Evolutionary conservation across 495 filamentous ascomycete genomes (phyloP), one percentile per base, ranked within the genome.

Genomic region (Elaphomyces granulatus): DNA sequence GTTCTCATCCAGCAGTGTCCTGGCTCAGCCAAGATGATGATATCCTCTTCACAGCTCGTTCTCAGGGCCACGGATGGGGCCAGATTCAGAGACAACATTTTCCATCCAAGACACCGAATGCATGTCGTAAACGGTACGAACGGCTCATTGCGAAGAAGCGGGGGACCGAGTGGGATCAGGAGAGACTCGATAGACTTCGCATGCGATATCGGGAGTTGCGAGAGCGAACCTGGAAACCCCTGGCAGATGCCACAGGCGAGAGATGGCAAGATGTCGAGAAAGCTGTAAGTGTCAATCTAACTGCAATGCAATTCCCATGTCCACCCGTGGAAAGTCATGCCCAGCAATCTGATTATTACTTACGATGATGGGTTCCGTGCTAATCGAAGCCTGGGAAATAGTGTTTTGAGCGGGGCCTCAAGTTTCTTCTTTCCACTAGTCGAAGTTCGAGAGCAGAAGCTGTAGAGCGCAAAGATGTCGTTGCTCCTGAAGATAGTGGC

Each of bases 111-210:
- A 78, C 80, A 4, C 68, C 78, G 20, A 86, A 86, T 55, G 80
- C 81, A 19, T 86, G 81, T 59, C 78, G 81, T 12, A 86, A 86
- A 53, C 67, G 81, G 32, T 78, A 84, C 50, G 81, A 85, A 57
- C 61, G 81, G 15, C 58, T 85, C 42, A 75, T 84, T 71, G 78
- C 81, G 54, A 67, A 72, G 43, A 63, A 66, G 40, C 72, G 20
- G 31, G 58, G 48, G 15, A 77, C 80, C 45, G 75, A 78, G 42
- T 84, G 78, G 70, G 78, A 83, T 52, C 69, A 66, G 31, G 53
- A 71, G 36, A 81, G 77, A 61, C 61, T 81, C 2, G 77, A 83
- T 48, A 61, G 58, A 10, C 53, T 86, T 8, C 75, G 75, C 34
- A 72, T 70, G 53, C 74, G 74, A 45, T 86, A 86, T 55, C 71